Conservation (phyloP, 2,329 filamentous ascomycete genomes). For the Aureobasidium sp. region DNA sequence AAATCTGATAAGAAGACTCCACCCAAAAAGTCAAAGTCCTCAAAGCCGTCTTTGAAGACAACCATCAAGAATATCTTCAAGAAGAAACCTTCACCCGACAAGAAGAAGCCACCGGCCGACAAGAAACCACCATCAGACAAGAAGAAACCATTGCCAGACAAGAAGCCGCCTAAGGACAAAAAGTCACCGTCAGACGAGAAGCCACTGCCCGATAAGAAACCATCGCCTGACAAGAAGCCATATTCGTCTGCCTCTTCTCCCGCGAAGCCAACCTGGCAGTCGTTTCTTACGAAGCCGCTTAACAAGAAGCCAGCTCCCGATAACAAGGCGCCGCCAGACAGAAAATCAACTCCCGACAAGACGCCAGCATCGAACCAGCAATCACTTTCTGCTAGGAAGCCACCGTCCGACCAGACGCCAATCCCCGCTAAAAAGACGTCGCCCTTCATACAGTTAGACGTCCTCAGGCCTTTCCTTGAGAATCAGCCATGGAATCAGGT, state of each 20-base stretch:
- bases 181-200: neutral
- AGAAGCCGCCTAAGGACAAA: neutral
- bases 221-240: neutral
- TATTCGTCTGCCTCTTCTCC: neutral
- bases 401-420: neutral
- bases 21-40: neutral
- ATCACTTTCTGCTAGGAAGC: neutral
- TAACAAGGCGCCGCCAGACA: neutral
- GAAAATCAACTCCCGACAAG: neutral
- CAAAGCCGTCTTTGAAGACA: neutral
- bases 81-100: neutral
- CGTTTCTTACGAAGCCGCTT: neutral
- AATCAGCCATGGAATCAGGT: neutral
- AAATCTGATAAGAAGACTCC: neutral
- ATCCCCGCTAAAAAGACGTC: neutral
- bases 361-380: neutral
- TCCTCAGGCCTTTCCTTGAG: neutral
- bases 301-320: neutral
- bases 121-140: neutral
- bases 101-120: no score
- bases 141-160: neutral
- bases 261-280: neutral
- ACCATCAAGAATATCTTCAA: neutral
- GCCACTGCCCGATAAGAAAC: neutral
- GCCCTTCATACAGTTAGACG: neutral